These are phyloP conservation scores for Boletus edulis DNA, from an alignment of 768 basidiomycete species.

Conservation along the genomic window DNA sequence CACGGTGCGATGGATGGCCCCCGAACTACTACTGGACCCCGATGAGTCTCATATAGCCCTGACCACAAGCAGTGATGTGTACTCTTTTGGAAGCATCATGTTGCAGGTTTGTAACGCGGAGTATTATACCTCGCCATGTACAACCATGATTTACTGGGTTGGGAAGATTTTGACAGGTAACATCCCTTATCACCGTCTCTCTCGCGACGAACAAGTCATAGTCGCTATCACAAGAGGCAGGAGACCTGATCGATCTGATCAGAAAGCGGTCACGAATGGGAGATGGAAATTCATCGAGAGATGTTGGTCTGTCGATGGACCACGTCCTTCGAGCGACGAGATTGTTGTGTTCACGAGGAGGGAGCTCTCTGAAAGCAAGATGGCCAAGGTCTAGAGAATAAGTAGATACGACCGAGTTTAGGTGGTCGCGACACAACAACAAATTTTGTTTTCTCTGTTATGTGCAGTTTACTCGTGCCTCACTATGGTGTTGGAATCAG, in stretches of 20 bases:
- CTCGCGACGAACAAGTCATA: constrained; percentile 1
- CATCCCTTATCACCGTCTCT: neutral
- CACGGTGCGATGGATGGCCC: constrained; percentile 4
- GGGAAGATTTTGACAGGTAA: constrained; percentile 1
- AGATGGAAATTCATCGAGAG: neutral
- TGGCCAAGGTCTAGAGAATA: neutral
- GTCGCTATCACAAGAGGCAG: neutral
- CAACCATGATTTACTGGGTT: neutral
- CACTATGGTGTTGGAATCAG: no score
- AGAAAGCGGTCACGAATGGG: neutral
- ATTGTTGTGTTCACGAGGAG: neutral
- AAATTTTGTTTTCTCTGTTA: no score
- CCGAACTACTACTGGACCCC: neutral
- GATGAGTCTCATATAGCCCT: neutral
- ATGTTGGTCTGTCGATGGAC: neutral
- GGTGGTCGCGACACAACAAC: no score
- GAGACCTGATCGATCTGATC: neutral
- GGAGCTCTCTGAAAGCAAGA: neutral
- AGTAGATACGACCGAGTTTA: no score
- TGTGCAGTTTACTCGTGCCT: no score
- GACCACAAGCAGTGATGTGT: neutral
- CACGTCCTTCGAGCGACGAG: neutral
- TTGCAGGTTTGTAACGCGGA: constrained; percentile 3
- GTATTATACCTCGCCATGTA: neutral
- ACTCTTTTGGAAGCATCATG: constrained; percentile 11